phyloP scores from a whole-genome alignment of 305 asterid species.

The Solanum chacoense region DNA sequence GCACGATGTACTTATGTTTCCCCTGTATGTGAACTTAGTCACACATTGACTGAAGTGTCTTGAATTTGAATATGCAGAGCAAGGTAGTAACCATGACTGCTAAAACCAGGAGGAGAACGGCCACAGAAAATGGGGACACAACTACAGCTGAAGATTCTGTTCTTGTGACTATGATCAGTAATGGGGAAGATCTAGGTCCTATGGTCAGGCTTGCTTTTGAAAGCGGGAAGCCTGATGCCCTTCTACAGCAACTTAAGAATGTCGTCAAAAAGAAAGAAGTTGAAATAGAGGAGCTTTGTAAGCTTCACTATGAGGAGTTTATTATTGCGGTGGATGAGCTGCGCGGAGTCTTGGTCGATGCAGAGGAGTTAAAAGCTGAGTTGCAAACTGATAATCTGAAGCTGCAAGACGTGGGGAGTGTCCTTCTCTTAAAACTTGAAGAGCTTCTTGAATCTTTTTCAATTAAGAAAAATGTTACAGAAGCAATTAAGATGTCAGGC shows the following conservation, averaged over 20 bases:
- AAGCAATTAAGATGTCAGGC: constrained; percentile 76
- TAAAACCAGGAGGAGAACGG: constrained; percentile 50
- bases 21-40: background rate
- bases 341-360: constrained; percentile 93
- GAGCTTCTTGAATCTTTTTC: constrained; percentile 81
- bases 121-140: constrained; percentile 53
- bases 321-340: constrained; percentile 89
- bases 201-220: constrained; percentile 85
- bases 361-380: constrained; percentile 85
- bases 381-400: constrained; percentile 71
- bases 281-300: constrained; percentile 91
- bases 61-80: constrained; percentile 19
- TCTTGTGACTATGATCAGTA: constrained; percentile 66
- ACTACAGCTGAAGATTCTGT: constrained; percentile 58
- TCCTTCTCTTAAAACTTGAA: constrained; percentile 64
- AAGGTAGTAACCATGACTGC: constrained; percentile 31
- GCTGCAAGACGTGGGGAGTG: constrained; percentile 79
- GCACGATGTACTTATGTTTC: background rate
- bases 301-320: constrained; percentile 89
- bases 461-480: constrained; percentile 61
- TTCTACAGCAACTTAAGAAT: constrained; percentile 62
- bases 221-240: constrained; percentile 70
- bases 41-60: background rate
- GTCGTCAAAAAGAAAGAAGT: constrained; percentile 77
- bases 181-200: constrained; percentile 87